Evolutionary conservation across 1,284 basidiomycete genomes (phyloP), one percentile per base, ranked within the genome.

Genomic region (Pseudozyma sp.): DNA sequence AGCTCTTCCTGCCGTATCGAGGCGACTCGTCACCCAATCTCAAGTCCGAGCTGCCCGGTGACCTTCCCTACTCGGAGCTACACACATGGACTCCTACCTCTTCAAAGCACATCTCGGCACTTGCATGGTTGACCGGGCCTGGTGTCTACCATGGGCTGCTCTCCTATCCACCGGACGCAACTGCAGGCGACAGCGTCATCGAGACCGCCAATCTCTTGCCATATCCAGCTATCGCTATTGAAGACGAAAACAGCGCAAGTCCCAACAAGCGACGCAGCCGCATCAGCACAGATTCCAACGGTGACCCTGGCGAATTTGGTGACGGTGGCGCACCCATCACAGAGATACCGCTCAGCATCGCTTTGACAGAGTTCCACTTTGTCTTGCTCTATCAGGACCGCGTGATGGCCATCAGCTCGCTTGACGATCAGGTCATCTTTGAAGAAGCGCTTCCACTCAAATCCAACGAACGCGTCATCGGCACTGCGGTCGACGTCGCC

Each of bases 361-460:
- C 90, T 14, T 86, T 97, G 61, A 97, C 94, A 0, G 92, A 96
- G 82, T 97, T 94, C 84, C 96, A 99, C 81, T 93, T 94, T 82
- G 86, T 99, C 24, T 85, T 98, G 13, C 87, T 99, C 1, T 97
- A 94, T 85, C 86, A 87, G 37, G 92, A 96, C 81, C 88, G 90
- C 37, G 88, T 98, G 7, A 87, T 90, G 24, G 94, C 90, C 5
- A 88, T 97, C 40, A 92, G 92, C 54, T 89, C 89, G 62, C 87
- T 98, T 56, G 91, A 94, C 76, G 92, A 95, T 71, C 89, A 90
- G 65, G 85, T 92, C 24, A 90, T 92, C 5, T 97, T 93, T 82
- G 92, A 97, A 77, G 94, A 97, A 79, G 46, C 65, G 4, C 65
- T 83, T 6, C 79, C 76, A 3, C 73, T 83, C 40, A 68, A 71